phyloP scores from a whole-genome alignment of 345 rosid species.

The Salix viminalis region DNA sequence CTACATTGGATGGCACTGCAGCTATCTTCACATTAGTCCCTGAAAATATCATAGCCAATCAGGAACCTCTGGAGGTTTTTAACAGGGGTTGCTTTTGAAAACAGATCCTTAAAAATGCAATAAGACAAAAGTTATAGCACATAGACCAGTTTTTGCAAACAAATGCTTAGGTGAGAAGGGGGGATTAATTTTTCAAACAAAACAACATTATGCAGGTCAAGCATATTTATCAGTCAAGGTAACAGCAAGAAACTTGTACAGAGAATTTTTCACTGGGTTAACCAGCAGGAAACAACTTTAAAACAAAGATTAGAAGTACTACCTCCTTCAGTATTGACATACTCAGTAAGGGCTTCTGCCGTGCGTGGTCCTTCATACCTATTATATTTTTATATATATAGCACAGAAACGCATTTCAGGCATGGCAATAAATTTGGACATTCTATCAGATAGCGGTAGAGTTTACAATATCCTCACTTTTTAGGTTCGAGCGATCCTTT shows the following conservation, averaged over 20 bases:
- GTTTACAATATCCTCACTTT: constrained; percentile 50
- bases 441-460: neutral
- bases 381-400: constrained; percentile 1
- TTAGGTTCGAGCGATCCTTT: constrained; percentile 93
- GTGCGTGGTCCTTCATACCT: constrained; percentile 93
- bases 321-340: constrained; percentile 94
- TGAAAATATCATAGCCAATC: constrained; percentile 27
- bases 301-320: neutral
- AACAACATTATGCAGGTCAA: neutral
- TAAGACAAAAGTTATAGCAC: neutral
- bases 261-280: neutral
- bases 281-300: constrained; percentile 1
- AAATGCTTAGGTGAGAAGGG: neutral
- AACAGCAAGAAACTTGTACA: neutral
- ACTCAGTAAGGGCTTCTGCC: constrained; percentile 81
- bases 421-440: neutral
- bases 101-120: neutral
- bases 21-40: constrained; percentile 92
- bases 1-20: constrained; percentile 63
- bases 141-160: neutral
- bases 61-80: neutral
- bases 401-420: neutral
- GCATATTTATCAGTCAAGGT: neutral
- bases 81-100: neutral
- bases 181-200: neutral